Evolutionary conservation across 2,329 filamentous ascomycete genomes (phyloP).

Genomic region (Tolypocladium paradoxum): DNA sequence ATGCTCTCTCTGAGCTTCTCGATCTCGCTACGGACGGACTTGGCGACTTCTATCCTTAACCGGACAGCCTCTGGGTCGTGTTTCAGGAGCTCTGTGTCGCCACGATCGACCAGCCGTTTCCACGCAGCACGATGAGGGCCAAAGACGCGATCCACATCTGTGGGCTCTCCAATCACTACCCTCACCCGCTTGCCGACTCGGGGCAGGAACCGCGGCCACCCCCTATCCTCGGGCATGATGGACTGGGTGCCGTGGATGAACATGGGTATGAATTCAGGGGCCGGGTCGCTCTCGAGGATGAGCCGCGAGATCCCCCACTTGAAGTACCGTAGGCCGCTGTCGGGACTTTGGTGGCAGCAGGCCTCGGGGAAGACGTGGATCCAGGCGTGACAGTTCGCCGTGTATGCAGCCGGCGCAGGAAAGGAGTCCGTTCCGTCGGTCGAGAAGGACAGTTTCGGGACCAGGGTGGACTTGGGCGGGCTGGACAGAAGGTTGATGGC

Average conservation of each 20-base stretch:
- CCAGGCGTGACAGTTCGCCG: constrained; percentile 65
- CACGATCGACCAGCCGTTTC: constrained; percentile 49
- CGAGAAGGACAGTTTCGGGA: constrained; percentile 40
- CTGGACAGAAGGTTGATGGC: constrained; percentile 73
- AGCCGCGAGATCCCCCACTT: constrained; percentile 93
- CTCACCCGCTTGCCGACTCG: constrained; percentile 59
- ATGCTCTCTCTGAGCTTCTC: constrained; percentile 61
- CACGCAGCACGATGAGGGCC: constrained; percentile 67
- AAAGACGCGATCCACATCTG: constrained; percentile 66
- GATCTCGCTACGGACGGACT: constrained; percentile 67
- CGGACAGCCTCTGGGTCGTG: constrained; percentile 54
- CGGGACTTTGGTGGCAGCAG: constrained; percentile 77
- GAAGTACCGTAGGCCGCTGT: constrained; percentile 83
- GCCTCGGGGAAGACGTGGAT: constrained; percentile 95
- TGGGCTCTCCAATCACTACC: constrained; percentile 67
- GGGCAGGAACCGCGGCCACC: constrained; percentile 72
- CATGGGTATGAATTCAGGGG: constrained; percentile 83
- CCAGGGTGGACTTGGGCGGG: constrained; percentile 36
- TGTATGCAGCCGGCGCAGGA: constrained; percentile 60
- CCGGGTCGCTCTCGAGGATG: constrained; percentile 79
- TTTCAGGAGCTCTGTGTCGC: constrained; percentile 36
- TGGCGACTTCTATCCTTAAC: constrained; percentile 64
- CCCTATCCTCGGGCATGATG: constrained; percentile 76
- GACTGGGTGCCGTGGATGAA: constrained; percentile 86
- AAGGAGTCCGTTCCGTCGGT: constrained; percentile 58